Base-by-base conservation (phyloP, 805 yeast genomes). In the Sungouiozyma intestinalis region DNA sequence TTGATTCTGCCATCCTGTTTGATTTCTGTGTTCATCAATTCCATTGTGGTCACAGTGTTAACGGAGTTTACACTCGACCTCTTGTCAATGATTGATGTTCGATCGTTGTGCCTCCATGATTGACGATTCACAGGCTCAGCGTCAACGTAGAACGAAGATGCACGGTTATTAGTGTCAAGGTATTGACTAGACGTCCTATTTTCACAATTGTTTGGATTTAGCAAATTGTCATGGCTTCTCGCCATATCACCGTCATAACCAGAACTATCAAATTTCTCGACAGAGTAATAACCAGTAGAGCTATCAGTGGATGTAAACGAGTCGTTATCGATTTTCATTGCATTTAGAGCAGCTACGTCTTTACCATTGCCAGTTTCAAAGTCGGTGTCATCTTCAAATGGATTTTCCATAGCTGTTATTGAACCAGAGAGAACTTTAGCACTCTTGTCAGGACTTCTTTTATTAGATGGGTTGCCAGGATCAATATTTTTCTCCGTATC, bases 41-140 rank as follows among this genome's bases (percentile, higher is more conserved):
- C 90, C 40, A 81, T 85, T 1, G 96, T 85, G 27, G 88, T 79
- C 29, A 88, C 88, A 0, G 95, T 86, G 20, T 86, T 87, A 44
- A 82, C 54, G 0, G 96, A 84, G 33, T 73, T 74, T 43, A 76
- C 68, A 8, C 94, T 81, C 31, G 74, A 78, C 57, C 90, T 74
- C 19, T 48, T 48, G 21, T 38, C 42, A 19, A 18, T 68, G 27
- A 66, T 68, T 71, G 65, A 35, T 60, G 45, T 32, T 58, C 50
- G 35, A 57, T 58, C 19, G 52, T 49, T 65, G 35, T 63, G 63
- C 53, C 87, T 68, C 88, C 88, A 81, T 4, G 81, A 80, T 53
- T 54, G 73, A 67, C 51, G 69, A 55, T 42, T 61, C 3, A 57
- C 58, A 3, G 65, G 64, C 36, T 54, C 58, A 16, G 57, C 49